Conservation (phyloP, 2,329 filamentous ascomycete genomes). For the Claviceps sp. region DNA sequence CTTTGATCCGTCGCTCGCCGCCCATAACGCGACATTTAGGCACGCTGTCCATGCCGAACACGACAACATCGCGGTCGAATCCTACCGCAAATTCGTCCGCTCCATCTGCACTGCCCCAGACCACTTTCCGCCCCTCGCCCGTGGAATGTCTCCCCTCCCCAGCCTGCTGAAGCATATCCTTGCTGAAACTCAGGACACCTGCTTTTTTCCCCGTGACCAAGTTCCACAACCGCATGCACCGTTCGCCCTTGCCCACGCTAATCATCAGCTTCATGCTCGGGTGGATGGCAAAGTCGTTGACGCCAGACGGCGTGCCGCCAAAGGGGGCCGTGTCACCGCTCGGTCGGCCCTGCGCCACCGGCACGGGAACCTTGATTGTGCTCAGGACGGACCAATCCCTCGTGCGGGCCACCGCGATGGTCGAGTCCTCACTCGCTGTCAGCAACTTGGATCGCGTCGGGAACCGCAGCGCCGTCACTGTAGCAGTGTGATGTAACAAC, state of each 20-base stretch:
- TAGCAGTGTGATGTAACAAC: slow-evolving; percentile 73
- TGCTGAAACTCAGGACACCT: slow-evolving; percentile 74
- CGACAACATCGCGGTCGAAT: slow-evolving; percentile 73
- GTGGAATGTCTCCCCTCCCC: slow-evolving; percentile 65
- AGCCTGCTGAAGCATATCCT: slow-evolving; percentile 56
- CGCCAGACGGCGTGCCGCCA: slow-evolving; percentile 69
- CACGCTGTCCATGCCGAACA: slow-evolving; percentile 81
- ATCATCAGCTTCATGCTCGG: slow-evolving; percentile 96
- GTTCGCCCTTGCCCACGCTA: slow-evolving; percentile 78
- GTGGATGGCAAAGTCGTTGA: slow-evolving; percentile 92
- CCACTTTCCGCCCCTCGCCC: slow-evolving; percentile 71
- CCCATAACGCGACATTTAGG: slow-evolving; percentile 63
- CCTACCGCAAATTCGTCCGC: slow-evolving; percentile 76
- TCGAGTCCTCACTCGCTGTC: slow-evolving; percentile 80
- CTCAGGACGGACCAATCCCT: slow-evolving; percentile 83
- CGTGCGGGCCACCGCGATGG: slow-evolving; percentile 73
- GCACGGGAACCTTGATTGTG: slow-evolving; percentile 76
- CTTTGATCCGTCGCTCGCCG: slow-evolving; percentile 51
- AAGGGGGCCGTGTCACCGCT: slow-evolving; percentile 80
- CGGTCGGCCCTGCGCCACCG: slow-evolving; percentile 66
- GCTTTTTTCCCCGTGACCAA: slow-evolving; percentile 93
- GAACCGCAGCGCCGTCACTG: slow-evolving; percentile 67
- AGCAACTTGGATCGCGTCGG: slow-evolving; percentile 79
- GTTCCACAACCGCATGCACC: slow-evolving; percentile 90
- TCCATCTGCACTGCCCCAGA: slow-evolving; percentile 60